phyloP scores from a whole-genome alignment of 352 stramenopile species.

The Phytopythium mirpurense region DNA sequence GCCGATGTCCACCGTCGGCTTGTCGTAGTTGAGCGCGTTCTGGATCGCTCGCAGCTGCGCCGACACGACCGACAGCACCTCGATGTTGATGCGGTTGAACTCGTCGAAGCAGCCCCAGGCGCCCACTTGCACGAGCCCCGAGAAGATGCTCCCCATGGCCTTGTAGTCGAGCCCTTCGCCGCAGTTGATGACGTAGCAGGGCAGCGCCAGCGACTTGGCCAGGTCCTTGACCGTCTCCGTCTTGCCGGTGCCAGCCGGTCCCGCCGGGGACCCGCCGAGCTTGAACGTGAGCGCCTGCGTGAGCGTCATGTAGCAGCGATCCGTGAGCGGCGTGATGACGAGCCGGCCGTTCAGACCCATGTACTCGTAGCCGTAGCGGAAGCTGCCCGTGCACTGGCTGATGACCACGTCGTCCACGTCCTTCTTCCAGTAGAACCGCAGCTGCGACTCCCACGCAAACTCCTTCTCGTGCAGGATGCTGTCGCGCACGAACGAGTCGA shows the following conservation, averaged over 20 bases:
- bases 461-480: slow-evolving; percentile 89
- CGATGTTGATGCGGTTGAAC: slow-evolving; percentile 88
- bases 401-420: slow-evolving; percentile 89
- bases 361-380: slow-evolving; percentile 94
- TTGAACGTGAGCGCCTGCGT: slow-evolving; percentile 93
- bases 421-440: slow-evolving; percentile 90
- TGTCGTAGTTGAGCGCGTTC: slow-evolving; percentile 91
- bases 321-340: slow-evolving; percentile 91
- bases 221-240: slow-evolving; percentile 93
- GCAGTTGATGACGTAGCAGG: slow-evolving; percentile 91
- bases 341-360: slow-evolving; percentile 90
- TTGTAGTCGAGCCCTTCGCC: slow-evolving; percentile 92
- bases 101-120: slow-evolving; percentile 87
- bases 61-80: slow-evolving; percentile 82
- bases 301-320: slow-evolving; percentile 93
- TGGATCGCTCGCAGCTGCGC: slow-evolving; percentile 90
- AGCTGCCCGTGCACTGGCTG: slow-evolving; percentile 89
- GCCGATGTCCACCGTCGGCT: slow-evolving; percentile 89
- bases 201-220: slow-evolving; percentile 88
- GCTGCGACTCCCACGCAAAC: slow-evolving; percentile 88
- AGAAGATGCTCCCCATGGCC: slow-evolving; percentile 89
- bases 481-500: slow-evolving; percentile 87
- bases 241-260: slow-evolving; percentile 89
- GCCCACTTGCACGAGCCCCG: slow-evolving; percentile 82
- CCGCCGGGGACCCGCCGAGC: slow-evolving; percentile 84